These are phyloP conservation scores for Trichosporon sp. DNA, from an alignment of 1,284 basidiomycete species.

Conservation along the genomic window DNA sequence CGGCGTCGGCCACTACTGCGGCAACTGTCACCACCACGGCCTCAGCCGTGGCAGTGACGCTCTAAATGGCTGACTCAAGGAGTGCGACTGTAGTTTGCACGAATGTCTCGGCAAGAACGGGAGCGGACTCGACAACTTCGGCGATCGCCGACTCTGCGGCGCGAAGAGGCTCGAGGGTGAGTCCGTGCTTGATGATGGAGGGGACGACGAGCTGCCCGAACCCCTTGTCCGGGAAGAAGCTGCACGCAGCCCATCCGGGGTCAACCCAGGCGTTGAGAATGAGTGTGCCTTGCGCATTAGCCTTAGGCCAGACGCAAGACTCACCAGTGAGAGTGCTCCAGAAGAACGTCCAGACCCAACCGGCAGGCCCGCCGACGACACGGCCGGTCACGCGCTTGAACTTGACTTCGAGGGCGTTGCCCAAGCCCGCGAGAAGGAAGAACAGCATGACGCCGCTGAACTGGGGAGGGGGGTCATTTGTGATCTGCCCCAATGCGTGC, in stretches of 20 bases:
- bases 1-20: neutral
- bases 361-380: slow-evolving; percentile 42
- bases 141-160: neutral
- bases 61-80: neutral
- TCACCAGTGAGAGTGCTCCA: slow-evolving; percentile 35
- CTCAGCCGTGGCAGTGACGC: neutral
- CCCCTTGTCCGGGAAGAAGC: slow-evolving; percentile 13
- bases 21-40: neutral
- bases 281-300: slow-evolving; percentile 29
- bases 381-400: slow-evolving; percentile 34
- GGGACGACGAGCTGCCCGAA: slow-evolving; percentile 15
- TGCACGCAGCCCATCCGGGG: slow-evolving; percentile 17
- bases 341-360: slow-evolving; percentile 49
- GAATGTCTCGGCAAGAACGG: neutral
- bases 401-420: slow-evolving; percentile 32
- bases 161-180: neutral
- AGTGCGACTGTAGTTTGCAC: neutral
- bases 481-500: too few relatives aligned
- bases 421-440: slow-evolving; percentile 35
- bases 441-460: too few relatives aligned
- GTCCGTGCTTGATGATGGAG: neutral
- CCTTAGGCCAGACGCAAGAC: slow-evolving; percentile 22
- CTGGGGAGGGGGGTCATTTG: too few relatives aligned
- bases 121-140: neutral
- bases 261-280: slow-evolving; percentile 43